These are phyloP conservation scores for Melastoma malabathricum DNA, from an alignment of 345 rosid species.

Conservation along the genomic window DNA sequence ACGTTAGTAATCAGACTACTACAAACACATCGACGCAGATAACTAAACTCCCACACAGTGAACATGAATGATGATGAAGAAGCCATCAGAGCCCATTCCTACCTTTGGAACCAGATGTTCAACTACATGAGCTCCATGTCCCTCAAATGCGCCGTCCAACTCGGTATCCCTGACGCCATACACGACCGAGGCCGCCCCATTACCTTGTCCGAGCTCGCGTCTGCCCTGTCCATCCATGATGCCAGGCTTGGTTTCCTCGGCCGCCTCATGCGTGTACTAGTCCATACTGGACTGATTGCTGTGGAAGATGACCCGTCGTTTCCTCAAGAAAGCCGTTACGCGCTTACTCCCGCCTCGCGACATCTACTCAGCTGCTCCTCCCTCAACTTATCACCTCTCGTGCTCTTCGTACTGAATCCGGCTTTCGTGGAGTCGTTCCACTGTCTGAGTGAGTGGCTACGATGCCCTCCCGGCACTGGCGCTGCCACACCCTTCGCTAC, in stretches of 20 bases:
- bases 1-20: no score
- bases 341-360: conserved; percentile 18
- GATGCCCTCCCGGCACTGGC: conserved; percentile 4
- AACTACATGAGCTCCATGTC: conserved; percentile 30
- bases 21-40: no score
- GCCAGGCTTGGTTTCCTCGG: conserved; percentile 10
- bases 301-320: no score
- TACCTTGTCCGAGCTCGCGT: conserved; percentile 17
- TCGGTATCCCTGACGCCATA: conserved; percentile 31
- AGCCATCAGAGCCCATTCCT: conserved; percentile 21
- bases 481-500: conserved; percentile 14
- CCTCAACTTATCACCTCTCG: conserved; percentile 17
- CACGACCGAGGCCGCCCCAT: conserved; percentile 32
- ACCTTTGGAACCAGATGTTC: conserved; percentile 23
- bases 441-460: conserved; percentile 20
- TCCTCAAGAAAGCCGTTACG: conserved; percentile 8
- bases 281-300: conserved; percentile 13
- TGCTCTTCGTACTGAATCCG: conserved; percentile 15
- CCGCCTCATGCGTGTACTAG: conserved; percentile 34
- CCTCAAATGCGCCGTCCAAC: conserved; percentile 30
- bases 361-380: conserved; percentile 20
- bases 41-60: no score
- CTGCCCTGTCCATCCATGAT: conserved; percentile 14
- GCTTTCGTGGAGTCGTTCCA: conserved; percentile 14
- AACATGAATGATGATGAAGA: neutral